Base-by-base conservation (phyloP, 1,284 basidiomycete species). In the Rhodotorula glutinis region DNA sequence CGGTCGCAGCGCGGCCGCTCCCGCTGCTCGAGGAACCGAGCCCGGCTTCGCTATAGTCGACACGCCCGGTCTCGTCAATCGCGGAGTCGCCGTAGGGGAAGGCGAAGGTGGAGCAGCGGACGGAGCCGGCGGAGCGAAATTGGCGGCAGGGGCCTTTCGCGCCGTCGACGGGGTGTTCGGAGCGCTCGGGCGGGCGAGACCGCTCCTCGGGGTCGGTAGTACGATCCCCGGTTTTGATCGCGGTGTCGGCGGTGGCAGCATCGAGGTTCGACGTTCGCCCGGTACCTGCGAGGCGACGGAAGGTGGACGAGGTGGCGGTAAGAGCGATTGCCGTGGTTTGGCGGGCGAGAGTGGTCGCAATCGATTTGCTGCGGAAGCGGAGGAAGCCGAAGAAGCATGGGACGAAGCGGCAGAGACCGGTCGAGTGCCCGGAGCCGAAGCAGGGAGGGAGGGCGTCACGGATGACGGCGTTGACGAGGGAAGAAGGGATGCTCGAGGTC, bases 221-320 rank as follows among this genome's bases (percentile, higher is more conserved):
- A 25, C 54, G 52, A 53, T 64, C 9, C 52, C 25, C 47, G 60
- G 59, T 14, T 47, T 53, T 29, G 75, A 68, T 30, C 78, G 77
- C 65, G 82, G 82, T 16, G 46, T 57, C 0, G 55, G 52, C 14
- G 44, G 51, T 8, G 41, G 56, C n/a, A 33, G n/a, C n/a, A 41
- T 16, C 4, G 60, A 13, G 14, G 53, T 46, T 30, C 41, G 38
- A 17, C 25, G n/a, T 9, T 17, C 27, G 51, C 43, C 43, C 43
- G 43, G 17, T 7, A 16, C 9, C 27, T 27, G 49, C 16, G 49
- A 33, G 14, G 52, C 33, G 47, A 4, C 25, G 23, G 58, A 40
- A 16, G 49, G 49, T n/a, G 47, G 47, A 21, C 29, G 57, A 27
- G 58, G 25, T 44, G 17, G 43, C 11, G 47, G 13, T 10, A n/a